Conservation (phyloP, 2,329 filamentous ascomycete species). For the Xylaria sp. region DNA sequence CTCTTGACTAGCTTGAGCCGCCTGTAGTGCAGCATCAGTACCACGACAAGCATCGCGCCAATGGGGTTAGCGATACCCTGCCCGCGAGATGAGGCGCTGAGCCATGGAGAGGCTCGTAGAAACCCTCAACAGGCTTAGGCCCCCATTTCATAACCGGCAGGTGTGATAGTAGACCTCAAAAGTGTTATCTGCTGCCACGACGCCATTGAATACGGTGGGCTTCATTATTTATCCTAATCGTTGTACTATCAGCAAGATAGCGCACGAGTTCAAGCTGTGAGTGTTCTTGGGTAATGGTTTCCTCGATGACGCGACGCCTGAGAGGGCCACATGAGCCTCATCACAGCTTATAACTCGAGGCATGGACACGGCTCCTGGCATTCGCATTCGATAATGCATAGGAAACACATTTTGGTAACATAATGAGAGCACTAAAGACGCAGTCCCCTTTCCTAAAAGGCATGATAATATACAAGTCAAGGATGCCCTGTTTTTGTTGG, state of each 20-base stretch:
- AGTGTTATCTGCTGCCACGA: not conserved
- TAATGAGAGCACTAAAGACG: no score
- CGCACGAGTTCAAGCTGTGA: not conserved
- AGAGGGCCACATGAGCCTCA: not conserved
- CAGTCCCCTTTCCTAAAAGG: no score
- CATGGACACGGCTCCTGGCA: not conserved
- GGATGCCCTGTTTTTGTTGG: not conserved
- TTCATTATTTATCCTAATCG: not conserved
- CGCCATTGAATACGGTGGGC: not conserved
- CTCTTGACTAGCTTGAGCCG: not conserved
- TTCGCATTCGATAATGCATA: no score
- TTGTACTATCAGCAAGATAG: not conserved
- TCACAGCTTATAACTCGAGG: not conserved
- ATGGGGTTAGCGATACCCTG: not conserved
- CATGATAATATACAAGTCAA: not conserved
- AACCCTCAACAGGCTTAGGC: not conserved
- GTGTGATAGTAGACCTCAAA: not conserved
- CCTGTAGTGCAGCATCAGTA: not conserved
- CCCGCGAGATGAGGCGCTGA: not conserved
- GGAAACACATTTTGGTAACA: no score
- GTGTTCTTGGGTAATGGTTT: not conserved
- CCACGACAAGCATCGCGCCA: not conserved
- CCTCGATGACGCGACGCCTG: not conserved
- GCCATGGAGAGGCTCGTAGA: not conserved
- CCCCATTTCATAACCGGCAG: not conserved